These are phyloP conservation scores for Schoenoplectus triqueter DNA, from an alignment of 202 grass and related monocot species.

Conservation along the genomic window DNA sequence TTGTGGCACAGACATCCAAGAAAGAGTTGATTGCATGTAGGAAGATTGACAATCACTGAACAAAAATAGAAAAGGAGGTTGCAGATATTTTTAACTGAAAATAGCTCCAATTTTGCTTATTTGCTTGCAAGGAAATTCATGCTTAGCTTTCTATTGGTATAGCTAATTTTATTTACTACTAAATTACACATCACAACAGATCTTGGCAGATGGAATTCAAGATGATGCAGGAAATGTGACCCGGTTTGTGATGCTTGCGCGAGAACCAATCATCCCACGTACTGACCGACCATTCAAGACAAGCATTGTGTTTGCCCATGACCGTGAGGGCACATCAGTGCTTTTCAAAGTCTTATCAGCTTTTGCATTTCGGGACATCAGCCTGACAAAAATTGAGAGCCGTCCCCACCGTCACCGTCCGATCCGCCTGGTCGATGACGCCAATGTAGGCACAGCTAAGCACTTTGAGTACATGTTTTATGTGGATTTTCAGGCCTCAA, in stretches of 20 bases:
- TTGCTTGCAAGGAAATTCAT: background rate
- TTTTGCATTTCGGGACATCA: slow-evolving; percentile 86
- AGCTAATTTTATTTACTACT: background rate
- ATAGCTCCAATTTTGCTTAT: background rate
- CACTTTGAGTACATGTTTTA: slow-evolving; percentile 99
- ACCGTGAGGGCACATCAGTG: slow-evolving; percentile 64
- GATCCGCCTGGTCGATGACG: slow-evolving; percentile 78
- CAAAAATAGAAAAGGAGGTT: background rate
- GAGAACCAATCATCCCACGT: slow-evolving; percentile 82
- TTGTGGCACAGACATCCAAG: background rate
- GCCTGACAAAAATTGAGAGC: slow-evolving; percentile 90
- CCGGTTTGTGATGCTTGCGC: slow-evolving; percentile 69
- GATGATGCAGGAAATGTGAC: slow-evolving; percentile 77
- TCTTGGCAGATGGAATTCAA: slow-evolving; percentile 77
- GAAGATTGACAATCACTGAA: background rate
- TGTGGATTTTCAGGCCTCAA: slow-evolving; percentile 84
- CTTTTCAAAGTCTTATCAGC: slow-evolving; percentile 91
- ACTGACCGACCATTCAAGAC: slow-evolving; percentile 84
- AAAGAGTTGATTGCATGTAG: background rate
- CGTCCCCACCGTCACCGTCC: slow-evolving; percentile 81
- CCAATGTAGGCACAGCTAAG: slow-evolving; percentile 84
- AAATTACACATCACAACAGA: slow-evolving; percentile 23
- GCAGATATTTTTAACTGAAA: background rate
- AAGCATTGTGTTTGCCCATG: slow-evolving; percentile 84
- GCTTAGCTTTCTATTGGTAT: background rate